Percentiles rank a stretch among this genome's conserved stretches.
Conservation (phyloP, 805 yeast genomes). For the Candida takata region DNA sequence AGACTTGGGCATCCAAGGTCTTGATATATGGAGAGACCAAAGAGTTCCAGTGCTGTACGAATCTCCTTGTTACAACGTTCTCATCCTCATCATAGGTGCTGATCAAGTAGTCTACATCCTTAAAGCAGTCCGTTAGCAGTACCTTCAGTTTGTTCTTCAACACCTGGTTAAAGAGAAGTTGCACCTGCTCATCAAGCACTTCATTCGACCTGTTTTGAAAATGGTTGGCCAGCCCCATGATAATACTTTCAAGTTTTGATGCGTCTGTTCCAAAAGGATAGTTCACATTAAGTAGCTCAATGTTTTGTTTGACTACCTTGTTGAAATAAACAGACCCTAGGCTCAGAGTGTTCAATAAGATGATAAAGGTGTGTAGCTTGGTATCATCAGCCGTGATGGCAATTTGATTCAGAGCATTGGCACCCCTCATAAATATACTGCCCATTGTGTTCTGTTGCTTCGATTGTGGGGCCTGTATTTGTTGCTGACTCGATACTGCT, state of each 20-base stretch:
- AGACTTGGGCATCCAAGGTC: conserved; percentile 48
- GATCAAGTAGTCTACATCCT: conserved; percentile 21
- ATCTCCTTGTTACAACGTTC: conserved; percentile 34
- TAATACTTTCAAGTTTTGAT: conserved; percentile 20
- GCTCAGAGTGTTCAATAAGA: conserved; percentile 68
- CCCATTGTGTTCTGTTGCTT: conserved; percentile 17
- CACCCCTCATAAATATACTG: conserved; percentile 35
- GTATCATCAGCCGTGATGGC: conserved; percentile 35
- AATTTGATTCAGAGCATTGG: conserved; percentile 35
- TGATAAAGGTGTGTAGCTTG: conserved; percentile 51
- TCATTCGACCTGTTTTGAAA: conserved; percentile 24
- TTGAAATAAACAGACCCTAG: conserved; percentile 52
- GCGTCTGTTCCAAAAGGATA: conserved; percentile 34
- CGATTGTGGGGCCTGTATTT: conserved; percentile 10
- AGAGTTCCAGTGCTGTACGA: conserved; percentile 57
- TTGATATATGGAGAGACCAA: conserved; percentile 60
- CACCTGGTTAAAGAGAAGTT: conserved; percentile 40
- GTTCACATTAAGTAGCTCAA: conserved; percentile 26
- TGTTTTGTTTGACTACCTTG: conserved; percentile 28
- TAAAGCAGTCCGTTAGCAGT: conserved; percentile 36
- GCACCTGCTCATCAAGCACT: conserved; percentile 32
- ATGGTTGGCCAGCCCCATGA: conserved; percentile 20
- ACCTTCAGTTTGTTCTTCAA: conserved; percentile 37
- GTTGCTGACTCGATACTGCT: conserved; percentile 13
- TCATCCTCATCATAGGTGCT: conserved; percentile 29